Evolutionary conservation across 345 rosid genomes (phyloP), one percentile per base, ranked within the genome.

Genomic region (Syzygium oleosum): DNA sequence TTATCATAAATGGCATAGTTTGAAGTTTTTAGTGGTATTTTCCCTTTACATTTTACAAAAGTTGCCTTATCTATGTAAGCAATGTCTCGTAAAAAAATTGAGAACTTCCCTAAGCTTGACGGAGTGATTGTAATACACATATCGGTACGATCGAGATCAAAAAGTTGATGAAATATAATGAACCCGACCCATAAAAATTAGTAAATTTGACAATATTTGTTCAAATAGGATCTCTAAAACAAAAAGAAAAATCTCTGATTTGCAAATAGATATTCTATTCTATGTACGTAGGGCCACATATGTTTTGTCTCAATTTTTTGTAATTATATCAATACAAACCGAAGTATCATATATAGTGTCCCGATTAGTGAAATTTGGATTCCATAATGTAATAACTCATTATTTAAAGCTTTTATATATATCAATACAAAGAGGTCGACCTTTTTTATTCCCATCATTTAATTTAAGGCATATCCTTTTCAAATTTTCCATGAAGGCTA

Each of bases 21-120:
- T 38, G 3, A 38, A 3, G 4, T 38, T 38, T 38, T 38, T 38
- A 0, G 41, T 38, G 41, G 4, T 38, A 38, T 3, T 38, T 38
- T 38, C 41, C 41, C 41, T 59, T 0, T 1, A 25, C 0, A 27
- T 27, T 59, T 3, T 59, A 65, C 22, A 6, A 0, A 15, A 15
- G 41, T 29, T 29, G 41, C 7, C 41, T 1, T 65, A 15, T 65
- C 15, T 63, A 7, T 34, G 41, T 1, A 4, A 22, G 78, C 78
- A 5, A 16, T 15, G 22, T 65, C 78, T 16, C 23, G 3, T 22
- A 65, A 65, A 34, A 65, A 31, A 65, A 31, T 73, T 19, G 49
- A 17, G 3, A 73, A 7, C 25, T 73, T 34, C 46, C 46, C 25
- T 10, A 11, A 34, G 49, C 46, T 73, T 13, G 43, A 13, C 7